Evolutionary conservation across 495 filamentous ascomycete genomes (phyloP).

Genomic region (Bryoglossum gracile): DNA sequence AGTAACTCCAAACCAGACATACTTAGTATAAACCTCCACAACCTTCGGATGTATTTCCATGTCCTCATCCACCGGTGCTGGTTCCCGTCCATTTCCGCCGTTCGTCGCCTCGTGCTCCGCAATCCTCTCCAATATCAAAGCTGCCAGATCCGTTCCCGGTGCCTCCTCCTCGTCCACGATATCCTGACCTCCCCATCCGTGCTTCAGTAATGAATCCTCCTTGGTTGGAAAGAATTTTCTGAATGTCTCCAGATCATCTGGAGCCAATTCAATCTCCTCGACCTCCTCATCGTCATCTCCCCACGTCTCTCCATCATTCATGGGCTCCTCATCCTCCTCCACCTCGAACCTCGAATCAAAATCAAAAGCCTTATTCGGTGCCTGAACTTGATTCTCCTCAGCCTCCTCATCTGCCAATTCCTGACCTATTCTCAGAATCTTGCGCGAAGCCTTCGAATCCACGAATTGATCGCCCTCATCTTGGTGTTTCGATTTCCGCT

Average conservation of each 20-base stretch:
- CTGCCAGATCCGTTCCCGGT: slow-evolving; percentile 69
- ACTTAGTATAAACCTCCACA: slow-evolving; percentile 90
- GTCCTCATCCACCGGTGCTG: slow-evolving; percentile 59
- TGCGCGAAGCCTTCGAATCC: slow-evolving; percentile 77
- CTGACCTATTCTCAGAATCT: slow-evolving; percentile 81
- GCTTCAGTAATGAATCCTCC: slow-evolving; percentile 44
- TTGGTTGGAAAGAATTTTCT: slow-evolving; percentile 74
- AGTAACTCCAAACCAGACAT: slow-evolving; percentile 27
- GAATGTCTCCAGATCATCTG: slow-evolving; percentile 83
- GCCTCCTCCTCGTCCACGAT: slow-evolving; percentile 39
- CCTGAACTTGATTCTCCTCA: slow-evolving; percentile 36
- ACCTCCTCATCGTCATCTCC: slow-evolving; percentile 64
- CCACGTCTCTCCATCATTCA: slow-evolving; percentile 49
- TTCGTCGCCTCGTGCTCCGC: slow-evolving; percentile 74
- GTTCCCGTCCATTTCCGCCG: slow-evolving; percentile 36
- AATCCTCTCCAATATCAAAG: slow-evolving; percentile 89
- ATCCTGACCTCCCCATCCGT: slow-evolving; percentile 39
- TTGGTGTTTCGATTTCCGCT: slow-evolving; percentile 51
- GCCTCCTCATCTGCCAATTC: slow-evolving; percentile 73
- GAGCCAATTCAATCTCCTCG: slow-evolving; percentile 79
- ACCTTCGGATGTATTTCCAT: slow-evolving; percentile 84
- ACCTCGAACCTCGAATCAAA: slow-evolving; percentile 54
- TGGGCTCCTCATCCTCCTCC: slow-evolving; percentile 38
- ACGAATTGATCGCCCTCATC: slow-evolving; percentile 61
- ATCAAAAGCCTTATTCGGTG: slow-evolving; percentile 54